Base-by-base conservation (phyloP, 495 filamentous ascomycete species). In the Umbilicaria muhlenbergii region DNA sequence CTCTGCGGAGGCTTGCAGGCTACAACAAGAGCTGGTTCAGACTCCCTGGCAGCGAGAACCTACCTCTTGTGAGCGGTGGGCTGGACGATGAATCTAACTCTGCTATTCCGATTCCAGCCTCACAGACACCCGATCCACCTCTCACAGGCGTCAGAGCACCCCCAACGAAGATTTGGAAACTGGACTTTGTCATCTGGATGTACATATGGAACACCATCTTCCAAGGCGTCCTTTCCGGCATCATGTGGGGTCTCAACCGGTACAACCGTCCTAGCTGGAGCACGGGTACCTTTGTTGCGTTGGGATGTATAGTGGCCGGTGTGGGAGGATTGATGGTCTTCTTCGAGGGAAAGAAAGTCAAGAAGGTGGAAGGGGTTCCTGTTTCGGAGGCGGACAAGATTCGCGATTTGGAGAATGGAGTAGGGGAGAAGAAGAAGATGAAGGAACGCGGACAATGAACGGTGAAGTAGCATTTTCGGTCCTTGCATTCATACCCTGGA, bases 211-310 rank as follows among this genome's bases (percentile, higher is more conserved):
- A 92, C 55, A 88, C 83, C 0, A 73, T 89, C 50, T 68, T 86
- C 11, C 86, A 91, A 56, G 62, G 56, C 28, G 69, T 68, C 3
- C 65, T 93, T 2, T 81, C 77, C 14, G 73, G 68, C 4, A 80
- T 83, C 57, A 91, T 91, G 85, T 91, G 82, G 81, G 78, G 70
- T 0, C 63, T 77, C 56, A 82, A 85, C 51, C 63, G 85, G 15
- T 76, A 72, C 55, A 59, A 76, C 12, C 66, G 86, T 21, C 83
- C 86, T 2, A 66, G 67, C 14, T 88, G 83, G 81, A 66, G 71
- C 6, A 87, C 81, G 1, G 85, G 83, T 1, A 52, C 80, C 8
- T 80, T 89, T 53, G 78, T 91, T 3, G 77, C 69, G 0, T 46
- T 88, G 10, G 82, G 74, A 0, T 83, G 73, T 48, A 68, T 80